phyloP scores from a whole-genome alignment of 148 eudicot genomes.

The Amaranthus cruentus region DNA sequence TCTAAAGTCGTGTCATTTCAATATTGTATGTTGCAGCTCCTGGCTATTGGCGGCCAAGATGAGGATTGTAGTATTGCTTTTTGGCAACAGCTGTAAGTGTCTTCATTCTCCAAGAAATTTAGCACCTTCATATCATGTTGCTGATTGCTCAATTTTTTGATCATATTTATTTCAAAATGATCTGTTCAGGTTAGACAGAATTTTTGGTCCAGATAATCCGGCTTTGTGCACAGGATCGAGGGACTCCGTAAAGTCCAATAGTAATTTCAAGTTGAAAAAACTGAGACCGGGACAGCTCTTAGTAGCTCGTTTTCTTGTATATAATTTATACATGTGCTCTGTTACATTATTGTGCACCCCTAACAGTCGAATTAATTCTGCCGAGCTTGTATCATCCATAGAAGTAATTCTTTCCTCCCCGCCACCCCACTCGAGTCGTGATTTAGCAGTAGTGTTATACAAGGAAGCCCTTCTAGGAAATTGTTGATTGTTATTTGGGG shows the following conservation, averaged over 20 bases:
- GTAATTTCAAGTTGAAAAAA: constrained; percentile 8
- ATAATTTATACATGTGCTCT: background rate
- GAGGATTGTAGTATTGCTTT: constrained; percentile 20
- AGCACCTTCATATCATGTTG: background rate
- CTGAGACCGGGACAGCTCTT: background rate
- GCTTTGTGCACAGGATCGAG: constrained; percentile 31
- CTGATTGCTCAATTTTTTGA: background rate
- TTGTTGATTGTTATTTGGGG: too few relatives aligned
- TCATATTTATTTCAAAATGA: background rate
- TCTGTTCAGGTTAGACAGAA: constrained; percentile 8
- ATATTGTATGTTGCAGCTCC: constrained; percentile 51
- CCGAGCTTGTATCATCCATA: too few relatives aligned
- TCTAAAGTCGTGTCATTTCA: background rate
- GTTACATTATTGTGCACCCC: too few relatives aligned
- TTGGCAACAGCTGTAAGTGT: constrained; percentile 23
- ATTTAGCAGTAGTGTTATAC: too few relatives aligned
- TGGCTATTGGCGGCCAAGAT: constrained; percentile 83
- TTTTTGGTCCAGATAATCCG: constrained; percentile 23
- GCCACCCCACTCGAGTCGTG: too few relatives aligned
- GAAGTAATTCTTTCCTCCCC: too few relatives aligned
- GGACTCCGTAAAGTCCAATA: constrained; percentile 16
- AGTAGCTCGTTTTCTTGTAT: constrained; percentile 9
- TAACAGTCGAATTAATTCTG: too few relatives aligned
- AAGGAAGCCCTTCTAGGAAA: too few relatives aligned
- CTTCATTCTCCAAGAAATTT: background rate